Percentiles rank a stretch among this genome's conserved stretches.
phyloP scores from a whole-genome alignment of 2,329 filamentous ascomycete genomes.

The Hypoxylon sp. region DNA sequence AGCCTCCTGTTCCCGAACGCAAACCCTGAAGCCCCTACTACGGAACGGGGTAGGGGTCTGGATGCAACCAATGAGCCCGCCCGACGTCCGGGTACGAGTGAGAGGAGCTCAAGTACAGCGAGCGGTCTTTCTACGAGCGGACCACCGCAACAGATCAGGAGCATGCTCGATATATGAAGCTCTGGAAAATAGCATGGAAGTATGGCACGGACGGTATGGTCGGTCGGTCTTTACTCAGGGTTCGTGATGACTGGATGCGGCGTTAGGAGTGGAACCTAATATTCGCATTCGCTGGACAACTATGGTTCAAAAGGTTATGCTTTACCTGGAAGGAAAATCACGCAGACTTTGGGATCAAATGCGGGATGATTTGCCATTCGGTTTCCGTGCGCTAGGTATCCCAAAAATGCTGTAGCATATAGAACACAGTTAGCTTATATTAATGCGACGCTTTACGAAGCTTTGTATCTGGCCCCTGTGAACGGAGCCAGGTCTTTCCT shows the following conservation, averaged over 20 bases:
- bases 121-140: conserved; percentile 61
- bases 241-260: conserved; percentile 35
- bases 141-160: conserved; percentile 67
- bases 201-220: conserved; percentile 1
- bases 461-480: not conserved
- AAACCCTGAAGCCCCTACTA: conserved; percentile 50
- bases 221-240: conserved; percentile 30
- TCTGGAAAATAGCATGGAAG: not conserved
- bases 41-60: conserved; percentile 45
- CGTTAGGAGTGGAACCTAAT: conserved; percentile 22
- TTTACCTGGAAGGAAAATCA: conserved; percentile 11
- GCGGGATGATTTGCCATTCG: conserved; percentile 2
- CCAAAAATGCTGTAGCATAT: conserved; percentile 5
- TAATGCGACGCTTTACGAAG: not conserved
- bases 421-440: conserved; percentile 8
- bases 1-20: conserved; percentile 63
- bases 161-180: conserved; percentile 68
- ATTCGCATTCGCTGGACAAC: conserved; percentile 14
- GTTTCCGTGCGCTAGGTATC: not conserved
- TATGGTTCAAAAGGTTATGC: conserved; percentile 1
- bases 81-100: conserved; percentile 51
- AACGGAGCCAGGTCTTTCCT: not conserved
- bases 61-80: conserved; percentile 19
- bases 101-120: conserved; percentile 60
- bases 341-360: not conserved